These are phyloP conservation scores for Takakia lepidozioides DNA, from an alignment of 225 moss, liverwort and hornwort species.

Conservation along the genomic window DNA sequence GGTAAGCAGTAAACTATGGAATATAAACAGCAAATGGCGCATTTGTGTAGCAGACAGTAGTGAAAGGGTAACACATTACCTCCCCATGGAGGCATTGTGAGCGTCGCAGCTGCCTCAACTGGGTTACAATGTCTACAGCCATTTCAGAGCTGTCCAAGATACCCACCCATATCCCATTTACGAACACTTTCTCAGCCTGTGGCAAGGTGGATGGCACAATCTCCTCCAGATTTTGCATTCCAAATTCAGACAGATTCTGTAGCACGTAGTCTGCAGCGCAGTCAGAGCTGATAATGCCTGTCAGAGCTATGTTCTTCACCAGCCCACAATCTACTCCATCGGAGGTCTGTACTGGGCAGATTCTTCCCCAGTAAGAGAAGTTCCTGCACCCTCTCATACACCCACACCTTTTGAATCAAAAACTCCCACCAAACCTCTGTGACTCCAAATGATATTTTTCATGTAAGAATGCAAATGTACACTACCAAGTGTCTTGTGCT, in stretches of 20 bases:
- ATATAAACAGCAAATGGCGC: not conserved
- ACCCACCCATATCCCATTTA: constrained; percentile 87
- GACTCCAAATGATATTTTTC: not conserved
- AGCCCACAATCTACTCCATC: constrained; percentile 90
- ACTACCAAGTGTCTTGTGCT: no score
- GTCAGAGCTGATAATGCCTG: constrained; percentile 60
- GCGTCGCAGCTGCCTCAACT: constrained; percentile 27
- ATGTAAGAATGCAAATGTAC: no score
- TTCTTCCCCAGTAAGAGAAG: constrained; percentile 88
- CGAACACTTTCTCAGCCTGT: constrained; percentile 43
- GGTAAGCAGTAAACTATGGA: constrained; percentile 4
- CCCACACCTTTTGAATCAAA: no score
- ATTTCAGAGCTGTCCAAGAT: constrained; percentile 30
- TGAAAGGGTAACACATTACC: constrained; percentile 12
- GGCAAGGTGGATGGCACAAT: constrained; percentile 23
- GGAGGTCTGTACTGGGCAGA: constrained; percentile 91
- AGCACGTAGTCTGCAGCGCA: constrained; percentile 44
- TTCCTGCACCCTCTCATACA: no score
- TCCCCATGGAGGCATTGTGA: constrained; percentile 23
- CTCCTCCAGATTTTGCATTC: constrained; percentile 30
- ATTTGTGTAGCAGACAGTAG: not conserved
- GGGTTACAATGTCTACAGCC: constrained; percentile 27
- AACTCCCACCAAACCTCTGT: constrained; percentile 1
- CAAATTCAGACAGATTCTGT: constrained; percentile 24
- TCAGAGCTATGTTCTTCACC: constrained; percentile 84